Evolutionary conservation across 2,329 filamentous ascomycete genomes (phyloP).

Genomic region (Emydomyces testavorans): DNA sequence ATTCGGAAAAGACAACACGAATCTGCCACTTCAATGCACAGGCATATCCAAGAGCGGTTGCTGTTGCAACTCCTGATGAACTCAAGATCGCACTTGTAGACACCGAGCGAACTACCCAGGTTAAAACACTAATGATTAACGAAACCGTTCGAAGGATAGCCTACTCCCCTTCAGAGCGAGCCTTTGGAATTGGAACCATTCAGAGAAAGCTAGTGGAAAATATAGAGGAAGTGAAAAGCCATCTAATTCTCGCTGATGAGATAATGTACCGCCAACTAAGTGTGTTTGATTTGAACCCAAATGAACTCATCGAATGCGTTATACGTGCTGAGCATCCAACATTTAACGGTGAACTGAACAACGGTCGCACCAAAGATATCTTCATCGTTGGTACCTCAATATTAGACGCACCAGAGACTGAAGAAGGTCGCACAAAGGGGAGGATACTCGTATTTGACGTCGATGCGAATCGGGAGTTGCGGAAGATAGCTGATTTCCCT

Average conservation of each 20-base stretch:
- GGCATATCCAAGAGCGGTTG: conserved; percentile 68
- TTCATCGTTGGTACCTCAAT: conserved; percentile 89
- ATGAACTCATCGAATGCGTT: conserved; percentile 76
- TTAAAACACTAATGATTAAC: conserved; percentile 64
- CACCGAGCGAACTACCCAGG: conserved; percentile 73
- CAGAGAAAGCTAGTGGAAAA: conserved; percentile 58
- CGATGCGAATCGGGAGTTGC: conserved; percentile 56
- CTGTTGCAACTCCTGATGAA: conserved; percentile 64
- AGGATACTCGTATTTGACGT: conserved; percentile 79
- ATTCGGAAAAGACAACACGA: conserved; percentile 69
- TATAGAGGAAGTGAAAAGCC: conserved; percentile 63
- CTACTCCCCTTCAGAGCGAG: conserved; percentile 66
- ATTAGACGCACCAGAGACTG: conserved; percentile 42
- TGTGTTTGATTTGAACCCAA: conserved; percentile 51
- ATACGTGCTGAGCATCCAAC: conserved; percentile 62
- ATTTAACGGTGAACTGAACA: conserved; percentile 44
- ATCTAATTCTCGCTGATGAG: conserved; percentile 85
- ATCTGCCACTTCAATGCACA: conserved; percentile 74
- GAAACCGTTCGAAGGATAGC: conserved; percentile 79
- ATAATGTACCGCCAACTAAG: conserved; percentile 71
- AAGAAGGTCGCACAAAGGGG: conserved; percentile 50
- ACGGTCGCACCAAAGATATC: conserved; percentile 48
- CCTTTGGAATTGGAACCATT: conserved; percentile 80
- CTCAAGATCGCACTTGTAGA: conserved; percentile 74
- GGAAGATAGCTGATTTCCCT: conserved; percentile 55